Percentiles rank a stretch among this genome's conserved stretches.
Conservation (phyloP, 164 flowering plant genomes). For the Cinnamomum micranthum region DNA sequence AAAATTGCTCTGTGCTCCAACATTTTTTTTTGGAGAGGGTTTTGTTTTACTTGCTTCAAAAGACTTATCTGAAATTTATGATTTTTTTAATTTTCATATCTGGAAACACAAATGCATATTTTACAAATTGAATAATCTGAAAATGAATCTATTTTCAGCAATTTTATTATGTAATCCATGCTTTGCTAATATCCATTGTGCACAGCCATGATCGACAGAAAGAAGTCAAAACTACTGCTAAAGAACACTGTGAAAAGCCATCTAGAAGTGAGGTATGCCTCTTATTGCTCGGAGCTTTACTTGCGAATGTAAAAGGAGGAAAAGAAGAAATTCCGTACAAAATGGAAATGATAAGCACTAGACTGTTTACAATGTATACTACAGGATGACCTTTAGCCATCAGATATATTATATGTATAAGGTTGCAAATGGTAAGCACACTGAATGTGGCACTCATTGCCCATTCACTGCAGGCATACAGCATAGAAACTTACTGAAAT, state of each 20-base stretch:
- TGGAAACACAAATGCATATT: neutral
- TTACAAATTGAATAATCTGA: neutral
- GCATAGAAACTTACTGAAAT: neutral
- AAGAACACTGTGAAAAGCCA: neutral
- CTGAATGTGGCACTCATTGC: neutral
- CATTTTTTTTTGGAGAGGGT: neutral
- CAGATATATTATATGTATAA: no score
- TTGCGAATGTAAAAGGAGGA: neutral
- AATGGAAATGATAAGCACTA: no score
- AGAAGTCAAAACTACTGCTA: neutral
- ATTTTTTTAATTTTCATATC: neutral
- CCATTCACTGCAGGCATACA: neutral
- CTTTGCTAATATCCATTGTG: neutral
- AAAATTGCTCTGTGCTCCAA: no score
- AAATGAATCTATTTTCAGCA: neutral
- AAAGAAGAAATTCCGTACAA: neutral
- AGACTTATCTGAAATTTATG: neutral
- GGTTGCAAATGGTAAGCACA: neutral
- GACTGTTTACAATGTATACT: no score
- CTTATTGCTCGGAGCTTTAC: neutral
- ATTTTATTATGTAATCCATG: neutral
- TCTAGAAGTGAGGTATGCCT: constrained; percentile 6
- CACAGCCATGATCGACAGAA: neutral
- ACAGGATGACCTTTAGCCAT: neutral
- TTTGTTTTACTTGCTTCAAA: neutral